A percentile compares a stretch with the other conserved stretches of the same genome.
Evolutionary conservation across 257 asterid genomes (phyloP).

Genomic region (Schizonepeta tenuifolia): DNA sequence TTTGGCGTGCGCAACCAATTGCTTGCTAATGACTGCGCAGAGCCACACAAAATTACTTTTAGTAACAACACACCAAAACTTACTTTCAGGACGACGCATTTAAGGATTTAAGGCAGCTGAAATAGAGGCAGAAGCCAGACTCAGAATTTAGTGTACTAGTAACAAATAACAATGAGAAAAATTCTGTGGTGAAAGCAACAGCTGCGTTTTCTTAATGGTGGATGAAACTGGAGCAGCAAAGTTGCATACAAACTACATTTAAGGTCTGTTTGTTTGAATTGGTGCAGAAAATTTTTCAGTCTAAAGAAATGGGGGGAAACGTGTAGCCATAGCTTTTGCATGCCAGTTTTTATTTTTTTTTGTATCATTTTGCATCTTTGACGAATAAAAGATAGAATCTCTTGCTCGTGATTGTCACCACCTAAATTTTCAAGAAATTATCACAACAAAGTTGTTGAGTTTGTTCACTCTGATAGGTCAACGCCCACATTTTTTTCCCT

Average conservation of each 20-base stretch:
- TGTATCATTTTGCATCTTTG: not conserved
- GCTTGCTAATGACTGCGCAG: not conserved
- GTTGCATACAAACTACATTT: slow-evolving; percentile 2
- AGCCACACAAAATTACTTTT: not conserved
- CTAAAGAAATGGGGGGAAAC: not conserved
- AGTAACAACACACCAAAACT: no score
- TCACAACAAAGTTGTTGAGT: slow-evolving; percentile 14
- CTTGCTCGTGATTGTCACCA: slow-evolving; percentile 4
- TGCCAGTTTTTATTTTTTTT: not conserved
- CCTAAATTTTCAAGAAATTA: not conserved
- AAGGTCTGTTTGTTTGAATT: not conserved
- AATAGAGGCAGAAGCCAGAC: not conserved
- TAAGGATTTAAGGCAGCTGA: not conserved
- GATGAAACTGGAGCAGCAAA: not conserved
- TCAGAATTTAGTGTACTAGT: not conserved
- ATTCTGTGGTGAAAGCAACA: slow-evolving; percentile 25
- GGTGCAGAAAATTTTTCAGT: not conserved
- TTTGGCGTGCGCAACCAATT: no score
- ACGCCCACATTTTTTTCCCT: not conserved
- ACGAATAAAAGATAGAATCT: not conserved
- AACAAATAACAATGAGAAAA: not conserved
- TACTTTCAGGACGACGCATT: not conserved
- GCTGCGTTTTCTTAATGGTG: not conserved
- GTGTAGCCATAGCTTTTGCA: slow-evolving; percentile 15
- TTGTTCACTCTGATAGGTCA: slow-evolving; percentile 29